Conservation (phyloP, 2,329 filamentous ascomycete genomes). For the Elsinoe fawcettii region DNA sequence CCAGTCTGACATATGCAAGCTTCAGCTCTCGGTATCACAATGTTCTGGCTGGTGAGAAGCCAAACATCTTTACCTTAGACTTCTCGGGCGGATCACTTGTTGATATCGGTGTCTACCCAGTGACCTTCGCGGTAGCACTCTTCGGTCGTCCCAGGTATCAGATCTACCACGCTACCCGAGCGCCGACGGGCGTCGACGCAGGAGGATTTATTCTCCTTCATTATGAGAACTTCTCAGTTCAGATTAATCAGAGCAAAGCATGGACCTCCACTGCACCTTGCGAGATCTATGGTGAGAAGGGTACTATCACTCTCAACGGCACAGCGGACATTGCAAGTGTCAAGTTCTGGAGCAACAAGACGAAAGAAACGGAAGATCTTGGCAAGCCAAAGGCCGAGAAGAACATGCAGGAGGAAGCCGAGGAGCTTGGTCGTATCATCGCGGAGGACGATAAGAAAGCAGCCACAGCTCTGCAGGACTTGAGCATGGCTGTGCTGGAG, state of each 20-base stretch:
- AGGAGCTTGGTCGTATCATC: constrained; percentile 40
- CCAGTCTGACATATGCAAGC: constrained; percentile 38
- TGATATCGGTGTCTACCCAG: constrained; percentile 44
- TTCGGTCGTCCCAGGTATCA: constrained; percentile 38
- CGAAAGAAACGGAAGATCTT: constrained; percentile 36
- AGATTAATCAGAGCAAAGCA: constrained; percentile 38
- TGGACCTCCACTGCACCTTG: constrained; percentile 38
- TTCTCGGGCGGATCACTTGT: constrained; percentile 41
- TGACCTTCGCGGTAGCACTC: constrained; percentile 41
- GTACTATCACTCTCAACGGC: constrained; percentile 37
- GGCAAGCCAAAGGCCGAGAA: constrained; percentile 34
- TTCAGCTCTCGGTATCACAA: constrained; percentile 41
- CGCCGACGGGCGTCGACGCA: constrained; percentile 40
- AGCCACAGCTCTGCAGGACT: constrained; percentile 32
- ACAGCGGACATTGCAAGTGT: constrained; percentile 40
- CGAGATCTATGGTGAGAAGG: constrained; percentile 43
- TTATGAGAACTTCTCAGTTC: constrained; percentile 39
- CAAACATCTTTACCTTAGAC: constrained; percentile 43
- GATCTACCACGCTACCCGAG: constrained; percentile 37
- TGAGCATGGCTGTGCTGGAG: constrained; percentile 36
- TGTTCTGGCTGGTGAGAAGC: constrained; percentile 39
- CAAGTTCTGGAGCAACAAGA: constrained; percentile 36
- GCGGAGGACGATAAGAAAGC: constrained; percentile 33
- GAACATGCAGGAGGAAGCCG: constrained; percentile 42
- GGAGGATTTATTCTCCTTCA: constrained; percentile 38